Percentiles rank a stretch among this genome's conserved stretches.
phyloP scores from a whole-genome alignment of 164 flowering plant genomes.

The Umbilicus rupestris region DNA sequence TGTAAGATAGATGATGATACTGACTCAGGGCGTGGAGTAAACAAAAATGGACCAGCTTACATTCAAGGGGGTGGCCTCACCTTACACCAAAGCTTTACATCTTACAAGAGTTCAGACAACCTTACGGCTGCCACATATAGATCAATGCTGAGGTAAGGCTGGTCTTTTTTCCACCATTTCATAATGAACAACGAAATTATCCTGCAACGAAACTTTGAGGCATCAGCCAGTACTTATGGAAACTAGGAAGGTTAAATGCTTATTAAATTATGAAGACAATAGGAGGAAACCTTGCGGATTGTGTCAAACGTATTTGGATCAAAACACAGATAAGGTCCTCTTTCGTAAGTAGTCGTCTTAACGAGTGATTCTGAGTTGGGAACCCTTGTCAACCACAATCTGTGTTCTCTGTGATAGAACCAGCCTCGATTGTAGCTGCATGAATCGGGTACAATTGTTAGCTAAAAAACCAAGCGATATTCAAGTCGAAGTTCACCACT shows the following conservation, averaged over 20 bases:
- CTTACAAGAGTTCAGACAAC: slow-evolving; percentile 5
- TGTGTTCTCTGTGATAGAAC: slow-evolving; percentile 57
- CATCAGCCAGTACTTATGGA: neutral
- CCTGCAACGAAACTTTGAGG: slow-evolving; percentile 30
- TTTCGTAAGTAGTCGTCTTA: slow-evolving; percentile 42
- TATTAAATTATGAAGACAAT: too few species aligned
- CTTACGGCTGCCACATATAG: slow-evolving; percentile 13
- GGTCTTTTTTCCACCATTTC: slow-evolving; percentile 69
- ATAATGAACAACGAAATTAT: slow-evolving; percentile 56
- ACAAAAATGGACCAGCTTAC: neutral
- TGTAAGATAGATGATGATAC: neutral
- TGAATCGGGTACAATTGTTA: neutral
- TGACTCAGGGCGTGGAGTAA: neutral
- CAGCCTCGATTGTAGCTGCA: slow-evolving; percentile 55
- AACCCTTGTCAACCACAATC: slow-evolving; percentile 45
- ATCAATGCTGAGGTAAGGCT: slow-evolving; percentile 40
- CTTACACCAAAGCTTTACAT: slow-evolving; percentile 3
- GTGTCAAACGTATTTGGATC: slow-evolving; percentile 61
- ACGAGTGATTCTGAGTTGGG: slow-evolving; percentile 46
- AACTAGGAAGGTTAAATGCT: neutral
- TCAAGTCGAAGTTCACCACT: neutral
- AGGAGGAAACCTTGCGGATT: slow-evolving; percentile 38
- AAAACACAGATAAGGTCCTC: slow-evolving; percentile 60
- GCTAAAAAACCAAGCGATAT: slow-evolving; percentile 1
- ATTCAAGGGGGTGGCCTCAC: neutral